Evolutionary conservation across 106 monocot genomes (phyloP).

Genomic region (Triglochin maritima): DNA sequence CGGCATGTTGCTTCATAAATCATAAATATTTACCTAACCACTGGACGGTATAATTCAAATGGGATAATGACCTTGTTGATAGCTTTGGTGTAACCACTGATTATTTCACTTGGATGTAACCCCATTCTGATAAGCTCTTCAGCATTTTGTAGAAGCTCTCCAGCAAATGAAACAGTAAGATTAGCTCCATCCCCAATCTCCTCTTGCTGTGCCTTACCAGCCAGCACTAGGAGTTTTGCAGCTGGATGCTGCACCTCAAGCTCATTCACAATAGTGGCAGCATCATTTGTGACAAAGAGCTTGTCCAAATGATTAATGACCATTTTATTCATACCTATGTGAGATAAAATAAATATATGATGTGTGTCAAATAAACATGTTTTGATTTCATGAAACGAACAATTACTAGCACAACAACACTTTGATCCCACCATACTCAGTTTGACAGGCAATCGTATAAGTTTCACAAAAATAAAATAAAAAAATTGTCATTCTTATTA

Average conservation of each 20-base stretch:
- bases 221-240: constrained; percentile 84
- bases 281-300: constrained; percentile 96
- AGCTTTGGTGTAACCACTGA: constrained; percentile 85
- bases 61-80: constrained; percentile 42
- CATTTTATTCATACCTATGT: constrained; percentile 94
- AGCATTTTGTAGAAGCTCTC: constrained; percentile 75
- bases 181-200: constrained; percentile 88
- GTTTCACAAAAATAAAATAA: no score
- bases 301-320: constrained; percentile 97
- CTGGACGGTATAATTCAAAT: no score
- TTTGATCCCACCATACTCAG: no score
- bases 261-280: constrained; percentile 92
- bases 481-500: no score
- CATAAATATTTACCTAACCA: no score
- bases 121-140: constrained; percentile 96
- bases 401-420: no score
- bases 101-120: constrained; percentile 92
- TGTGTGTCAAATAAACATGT: not conserved
- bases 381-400: not conserved
- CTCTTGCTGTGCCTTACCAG: constrained; percentile 92
- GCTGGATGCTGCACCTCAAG: constrained; percentile 98
- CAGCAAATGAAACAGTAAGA: constrained; percentile 86
- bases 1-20: no score
- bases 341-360: not conserved
- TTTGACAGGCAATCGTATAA: no score